Conservation (phyloP, 192 early-diverging fungal species). For the Chytriomyces sp. region DNA sequence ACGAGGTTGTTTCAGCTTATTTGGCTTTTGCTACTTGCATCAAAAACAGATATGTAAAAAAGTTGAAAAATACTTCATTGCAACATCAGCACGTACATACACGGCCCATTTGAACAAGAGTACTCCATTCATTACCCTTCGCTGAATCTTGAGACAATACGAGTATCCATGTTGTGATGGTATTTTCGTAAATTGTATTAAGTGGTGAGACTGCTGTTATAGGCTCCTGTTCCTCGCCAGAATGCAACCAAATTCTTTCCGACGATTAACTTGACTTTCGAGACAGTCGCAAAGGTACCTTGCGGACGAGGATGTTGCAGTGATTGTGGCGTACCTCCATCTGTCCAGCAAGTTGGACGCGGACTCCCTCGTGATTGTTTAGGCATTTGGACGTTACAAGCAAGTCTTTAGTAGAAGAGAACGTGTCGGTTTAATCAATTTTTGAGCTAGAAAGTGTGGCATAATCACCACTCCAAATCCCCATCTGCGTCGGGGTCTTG, state of each 20-base stretch:
- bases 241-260: constrained; percentile 77
- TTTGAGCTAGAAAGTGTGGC: no score
- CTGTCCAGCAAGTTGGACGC: no score
- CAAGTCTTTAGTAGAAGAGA: not conserved
- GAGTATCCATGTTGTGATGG: not conserved
- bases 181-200: not conserved
- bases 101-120: not conserved
- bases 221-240: constrained; percentile 79
- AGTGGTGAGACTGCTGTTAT: constrained; percentile 76
- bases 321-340: constrained; percentile 93
- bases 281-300: constrained; percentile 75
- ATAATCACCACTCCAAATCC: constrained; percentile 25
- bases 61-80: no score
- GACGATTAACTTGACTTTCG: constrained; percentile 88
- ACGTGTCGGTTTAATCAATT: not conserved
- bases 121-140: constrained; percentile 15
- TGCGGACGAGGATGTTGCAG: constrained; percentile 76
- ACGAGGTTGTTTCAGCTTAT: no score
- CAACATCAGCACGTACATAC: no score
- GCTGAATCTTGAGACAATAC: constrained; percentile 35
- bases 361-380: no score
- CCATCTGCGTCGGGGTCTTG: constrained; percentile 20
- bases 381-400: no score
- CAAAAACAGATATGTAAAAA: no score
- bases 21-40: no score